These are phyloP conservation scores for Phanerodontia chrysosporium DNA, from an alignment of 768 basidiomycete genomes.

Conservation along the genomic window DNA sequence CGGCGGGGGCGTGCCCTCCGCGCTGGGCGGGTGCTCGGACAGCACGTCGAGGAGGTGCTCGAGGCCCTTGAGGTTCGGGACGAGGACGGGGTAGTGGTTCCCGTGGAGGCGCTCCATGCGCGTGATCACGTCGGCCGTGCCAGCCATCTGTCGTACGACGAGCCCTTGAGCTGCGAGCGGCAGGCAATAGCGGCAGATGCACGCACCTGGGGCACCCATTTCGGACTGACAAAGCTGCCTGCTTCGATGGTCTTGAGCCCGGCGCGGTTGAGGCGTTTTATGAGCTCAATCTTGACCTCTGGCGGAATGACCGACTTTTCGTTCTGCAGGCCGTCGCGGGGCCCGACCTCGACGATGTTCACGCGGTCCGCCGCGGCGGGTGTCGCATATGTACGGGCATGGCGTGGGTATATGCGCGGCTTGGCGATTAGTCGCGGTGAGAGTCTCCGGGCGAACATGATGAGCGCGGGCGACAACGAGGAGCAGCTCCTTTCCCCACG, in stretches of 20 bases:
- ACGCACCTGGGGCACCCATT: constrained; percentile 87
- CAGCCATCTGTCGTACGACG: constrained; percentile 64
- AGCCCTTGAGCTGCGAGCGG: not conserved
- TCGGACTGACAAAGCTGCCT: constrained; percentile 89
- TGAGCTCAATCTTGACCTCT: constrained; percentile 72
- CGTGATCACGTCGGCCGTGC: constrained; percentile 71
- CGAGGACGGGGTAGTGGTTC: constrained; percentile 73
- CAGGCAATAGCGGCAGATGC: not conserved
- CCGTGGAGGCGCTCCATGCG: constrained; percentile 47
- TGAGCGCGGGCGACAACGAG: not conserved
- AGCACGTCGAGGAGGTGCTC: constrained; percentile 63
- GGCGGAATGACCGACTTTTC: constrained; percentile 71
- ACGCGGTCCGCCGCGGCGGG: not conserved
- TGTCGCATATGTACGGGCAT: not conserved
- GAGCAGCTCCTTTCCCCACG: not conserved
- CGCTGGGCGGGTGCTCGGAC: constrained; percentile 24
- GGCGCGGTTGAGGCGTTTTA: constrained; percentile 66
- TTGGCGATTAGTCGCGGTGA: not conserved
- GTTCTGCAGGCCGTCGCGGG: constrained; percentile 90
- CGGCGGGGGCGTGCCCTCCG: constrained; percentile 38
- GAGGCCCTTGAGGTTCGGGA: constrained; percentile 78
- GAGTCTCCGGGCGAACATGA: not conserved
- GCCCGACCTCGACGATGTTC: constrained; percentile 83
- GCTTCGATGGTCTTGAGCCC: constrained; percentile 73
- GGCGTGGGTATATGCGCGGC: not conserved